Evolutionary conservation across 1,284 basidiomycete species (phyloP).

Genomic region (Tilletia walkeri): DNA sequence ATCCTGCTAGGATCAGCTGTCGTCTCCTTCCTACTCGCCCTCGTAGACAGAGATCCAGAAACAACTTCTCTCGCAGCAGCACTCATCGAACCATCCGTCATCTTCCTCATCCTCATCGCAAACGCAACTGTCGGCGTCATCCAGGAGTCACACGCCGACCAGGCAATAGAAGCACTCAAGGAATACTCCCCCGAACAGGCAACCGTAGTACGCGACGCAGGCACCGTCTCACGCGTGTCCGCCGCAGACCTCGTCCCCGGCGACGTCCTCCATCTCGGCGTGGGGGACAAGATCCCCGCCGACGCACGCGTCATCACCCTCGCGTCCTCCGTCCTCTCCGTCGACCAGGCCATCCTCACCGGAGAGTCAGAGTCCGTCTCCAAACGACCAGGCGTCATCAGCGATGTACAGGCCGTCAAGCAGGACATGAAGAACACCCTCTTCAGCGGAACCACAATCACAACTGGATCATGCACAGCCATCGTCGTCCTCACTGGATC

Average conservation of each 20-base stretch:
- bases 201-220: slow-evolving; percentile 41
- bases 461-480: slow-evolving; percentile 46
- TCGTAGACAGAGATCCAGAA: slow-evolving; percentile 38
- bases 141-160: slow-evolving; percentile 54
- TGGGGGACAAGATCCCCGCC: slow-evolving; percentile 54
- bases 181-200: slow-evolving; percentile 52
- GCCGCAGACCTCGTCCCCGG: slow-evolving; percentile 51
- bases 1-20: slow-evolving; percentile 53
- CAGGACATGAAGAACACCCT: slow-evolving; percentile 56
- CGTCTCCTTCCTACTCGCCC: slow-evolving; percentile 52
- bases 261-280: slow-evolving; percentile 49
- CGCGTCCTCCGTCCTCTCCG: slow-evolving; percentile 46
- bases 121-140: slow-evolving; percentile 55
- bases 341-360: slow-evolving; percentile 55
- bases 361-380: slow-evolving; percentile 52
- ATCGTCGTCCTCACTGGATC: slow-evolving; percentile 48
- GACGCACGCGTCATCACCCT: slow-evolving; percentile 51
- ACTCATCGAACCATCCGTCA: slow-evolving; percentile 53
- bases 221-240: slow-evolving; percentile 32
- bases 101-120: slow-evolving; percentile 54
- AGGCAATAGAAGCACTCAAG: slow-evolving; percentile 53
- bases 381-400: slow-evolving; percentile 41
- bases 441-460: slow-evolving; percentile 52
- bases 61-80: slow-evolving; percentile 48
- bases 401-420: slow-evolving; percentile 47